Base-by-base conservation (phyloP, 2,329 filamentous ascomycete species). In the Trichoderma polysporum region DNA sequence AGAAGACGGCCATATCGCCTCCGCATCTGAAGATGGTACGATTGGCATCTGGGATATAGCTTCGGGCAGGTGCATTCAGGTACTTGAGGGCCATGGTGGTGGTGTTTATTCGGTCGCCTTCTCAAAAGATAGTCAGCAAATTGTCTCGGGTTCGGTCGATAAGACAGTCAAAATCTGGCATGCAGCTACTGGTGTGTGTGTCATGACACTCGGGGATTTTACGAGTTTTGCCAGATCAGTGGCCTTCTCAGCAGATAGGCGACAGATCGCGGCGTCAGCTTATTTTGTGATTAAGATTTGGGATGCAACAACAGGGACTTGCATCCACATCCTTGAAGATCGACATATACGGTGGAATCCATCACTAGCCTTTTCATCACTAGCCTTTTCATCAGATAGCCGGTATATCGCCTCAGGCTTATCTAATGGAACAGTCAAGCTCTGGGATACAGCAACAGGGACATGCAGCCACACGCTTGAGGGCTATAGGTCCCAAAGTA, bases 91-190 rank as follows among this genome's bases (percentile, higher is more conserved):
- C 33, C 61, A 68, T 62, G 29, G 2, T n/a, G 4, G 0, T 4
- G 2, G 1, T 2, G 12, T 69, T n/a, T 3, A 2, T 1, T 66
- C 50, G 19, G 31, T 67, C 4, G 41, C 33, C 8, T 45, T 63
- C 66, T 67, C 45, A 25, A 8, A 39, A 41, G 15, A 65, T 33
- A 22, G 22, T 17, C 31, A 22, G 17, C 15, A 15, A 9, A 13
- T 67, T 22, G 50, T 50, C 4, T 63, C 59, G n/a, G 19, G 27
- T 12, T 66, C 50, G 2, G 2, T 2, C 2, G 22, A 56, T 8
- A 29, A 1, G 22, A 62, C 7, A 13, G 27, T 68, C 12, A 35
- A 41, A 5, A 29, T 69, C 29, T 69, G 56, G 68, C 25, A 63
- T 41, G 25, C 31, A 6, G 5, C 17, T 19, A 63, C 50, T 1